phyloP scores from a whole-genome alignment of 257 asterid genomes.

The Rauvolfia tetraphylla region DNA sequence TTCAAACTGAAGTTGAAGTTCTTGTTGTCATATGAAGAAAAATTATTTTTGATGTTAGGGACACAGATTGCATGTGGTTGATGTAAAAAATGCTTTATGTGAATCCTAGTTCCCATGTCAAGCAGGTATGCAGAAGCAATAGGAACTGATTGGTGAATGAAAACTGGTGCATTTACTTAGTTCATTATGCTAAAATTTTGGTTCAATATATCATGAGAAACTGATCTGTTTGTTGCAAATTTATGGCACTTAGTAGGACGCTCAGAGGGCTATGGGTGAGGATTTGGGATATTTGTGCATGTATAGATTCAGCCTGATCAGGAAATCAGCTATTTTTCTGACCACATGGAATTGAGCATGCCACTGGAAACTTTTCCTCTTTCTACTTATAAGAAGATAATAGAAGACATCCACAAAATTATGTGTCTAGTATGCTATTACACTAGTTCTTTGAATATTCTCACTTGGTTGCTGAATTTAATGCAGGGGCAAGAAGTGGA shows the following conservation, averaged over 20 bases:
- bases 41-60: too few species aligned
- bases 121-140: too few species aligned
- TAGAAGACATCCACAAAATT: not conserved
- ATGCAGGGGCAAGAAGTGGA: conserved; percentile 90
- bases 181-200: not conserved
- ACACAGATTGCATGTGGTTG: too few species aligned
- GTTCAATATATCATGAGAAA: not conserved
- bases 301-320: not conserved
- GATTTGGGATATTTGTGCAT: not conserved
- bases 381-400: not conserved
- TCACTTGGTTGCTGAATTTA: conserved; percentile 18
- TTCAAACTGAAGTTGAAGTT: too few species aligned
- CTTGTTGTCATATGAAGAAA: too few species aligned
- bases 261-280: not conserved
- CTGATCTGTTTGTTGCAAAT: not conserved
- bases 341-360: not conserved
- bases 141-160: too few species aligned
- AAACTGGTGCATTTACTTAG: too few species aligned
- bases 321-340: not conserved
- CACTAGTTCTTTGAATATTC: conserved; percentile 8
- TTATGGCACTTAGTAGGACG: not conserved
- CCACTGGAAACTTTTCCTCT: not conserved
- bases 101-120: too few species aligned
- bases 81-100: too few species aligned
- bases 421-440: not conserved